phyloP scores from a whole-genome alignment of 2,329 filamentous ascomycete genomes.

The Sclerotinia nivalis region DNA sequence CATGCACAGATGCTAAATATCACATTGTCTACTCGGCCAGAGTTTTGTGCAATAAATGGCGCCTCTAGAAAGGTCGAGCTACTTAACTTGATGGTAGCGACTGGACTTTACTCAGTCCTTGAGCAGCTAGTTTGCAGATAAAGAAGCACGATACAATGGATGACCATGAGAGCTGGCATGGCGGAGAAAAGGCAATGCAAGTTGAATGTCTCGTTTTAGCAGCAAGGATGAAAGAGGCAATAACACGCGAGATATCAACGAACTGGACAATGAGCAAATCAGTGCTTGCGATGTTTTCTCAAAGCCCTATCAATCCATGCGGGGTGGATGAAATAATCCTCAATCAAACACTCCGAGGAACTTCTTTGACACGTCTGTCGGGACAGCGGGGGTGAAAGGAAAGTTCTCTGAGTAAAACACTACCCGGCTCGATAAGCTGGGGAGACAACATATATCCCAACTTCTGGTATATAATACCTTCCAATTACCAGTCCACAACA shows the following conservation, averaged over 20 bases:
- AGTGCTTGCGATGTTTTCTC: not conserved
- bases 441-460: too few relatives aligned
- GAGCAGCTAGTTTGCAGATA: not conserved
- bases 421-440: not conserved
- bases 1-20: not conserved
- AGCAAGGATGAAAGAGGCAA: not conserved
- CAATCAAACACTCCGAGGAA: not conserved
- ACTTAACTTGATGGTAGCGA: not conserved
- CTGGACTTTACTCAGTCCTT: too few relatives aligned
- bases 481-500: not conserved
- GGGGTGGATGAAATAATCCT: not conserved
- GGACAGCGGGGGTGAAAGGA: too few relatives aligned
- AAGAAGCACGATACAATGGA: not conserved
- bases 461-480: not conserved
- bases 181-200: not conserved
- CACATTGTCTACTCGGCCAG: not conserved
- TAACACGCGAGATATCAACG: not conserved
- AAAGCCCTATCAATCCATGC: too few relatives aligned
- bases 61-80: not conserved
- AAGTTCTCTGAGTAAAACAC: not conserved
- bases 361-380: not conserved
- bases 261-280: not conserved
- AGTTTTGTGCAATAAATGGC: not conserved
- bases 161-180: not conserved
- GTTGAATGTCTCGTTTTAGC: not conserved